Percentiles rank a stretch among this genome's conserved stretches.
Conservation (phyloP, 176 grass and related monocot species). For the Tillandsia fasciculata region DNA sequence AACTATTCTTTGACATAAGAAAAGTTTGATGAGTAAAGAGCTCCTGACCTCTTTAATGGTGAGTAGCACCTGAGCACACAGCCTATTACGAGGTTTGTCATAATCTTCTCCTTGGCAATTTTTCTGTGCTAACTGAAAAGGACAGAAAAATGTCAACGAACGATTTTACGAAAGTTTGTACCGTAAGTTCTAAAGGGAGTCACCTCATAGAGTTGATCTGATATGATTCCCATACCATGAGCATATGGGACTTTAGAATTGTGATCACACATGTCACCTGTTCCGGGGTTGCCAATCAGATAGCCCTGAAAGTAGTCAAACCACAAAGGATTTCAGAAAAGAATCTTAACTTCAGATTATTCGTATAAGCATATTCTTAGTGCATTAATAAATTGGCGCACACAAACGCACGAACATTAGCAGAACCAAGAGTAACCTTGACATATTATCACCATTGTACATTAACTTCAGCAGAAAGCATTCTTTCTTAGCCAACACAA, state of each 20-base stretch:
- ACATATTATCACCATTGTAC: too few relatives aligned
- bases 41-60: slow-evolving; percentile 20
- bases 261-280: slow-evolving; percentile 10
- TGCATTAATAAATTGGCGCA: too few relatives aligned
- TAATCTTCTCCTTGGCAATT: slow-evolving; percentile 32
- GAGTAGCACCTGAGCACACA: slow-evolving; percentile 26
- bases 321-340: not conserved
- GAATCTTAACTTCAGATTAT: not conserved
- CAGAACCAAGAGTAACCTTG: too few relatives aligned
- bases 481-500: too few relatives aligned
- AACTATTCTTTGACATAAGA: not conserved
- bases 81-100: slow-evolving; percentile 3
- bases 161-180: not conserved
- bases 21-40: not conserved
- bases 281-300: slow-evolving; percentile 36
- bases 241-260: slow-evolving; percentile 20
- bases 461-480: too few relatives aligned
- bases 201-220: slow-evolving; percentile 47
- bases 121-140: slow-evolving; percentile 11
- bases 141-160: not conserved
- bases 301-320: slow-evolving; percentile 32
- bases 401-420: too few relatives aligned
- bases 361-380: too few relatives aligned
- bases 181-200: not conserved
- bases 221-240: slow-evolving; percentile 55